Evolutionary conservation across 1,284 basidiomycete genomes (phyloP), one percentile per base, ranked within the genome.

Genomic region (Ceratobasidium sp.): DNA sequence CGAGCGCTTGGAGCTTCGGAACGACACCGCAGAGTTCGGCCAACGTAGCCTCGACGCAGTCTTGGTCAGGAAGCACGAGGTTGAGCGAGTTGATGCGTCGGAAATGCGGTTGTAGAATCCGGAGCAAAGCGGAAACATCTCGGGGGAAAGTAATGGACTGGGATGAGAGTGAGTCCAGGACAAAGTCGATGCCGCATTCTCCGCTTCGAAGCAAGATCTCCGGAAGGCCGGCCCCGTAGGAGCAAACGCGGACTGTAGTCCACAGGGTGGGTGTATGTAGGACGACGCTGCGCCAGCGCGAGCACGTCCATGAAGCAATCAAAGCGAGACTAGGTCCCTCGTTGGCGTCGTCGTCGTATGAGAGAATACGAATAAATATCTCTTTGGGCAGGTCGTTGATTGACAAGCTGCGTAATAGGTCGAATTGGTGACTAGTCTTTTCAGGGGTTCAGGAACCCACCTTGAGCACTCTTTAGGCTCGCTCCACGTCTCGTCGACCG

Each of bases 311-410:
- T 33, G 71, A 74, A 46, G 71, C 71, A 50, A 74, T 14, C 18
- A 74, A 35, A 6, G 71, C 38, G 12, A 74, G 48, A 74, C 46
- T 74, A n/a, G 71, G 71, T 10, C 71, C 71, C 50, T 74, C 59
- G 41, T 74, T 64, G 46, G 44, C 38, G 27, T 74, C 59, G 30
- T 64, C 71, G 30, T 64, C 60, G 33, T 74, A 74, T 7, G 71
- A 74, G 7, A 74, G 59, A 44, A 74, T 74, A 18, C 59, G 71
- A 64, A 74, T 41, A n/a, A 74, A 74, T 52, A 74, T 35, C 33
- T 74, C 71, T 10, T 41, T 74, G 16, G 71, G 71, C 23, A 74
- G 38, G 23, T 64, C 71, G 60, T 74, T 74, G 60, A 74, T 74
- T 16, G 71, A 60, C 30, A 74, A 38, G 41, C 71, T 74, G n/a